Evolutionary conservation across 192 early-diverging fungal species (phyloP).

Genomic region (Phlyctochytrium arcticum): DNA sequence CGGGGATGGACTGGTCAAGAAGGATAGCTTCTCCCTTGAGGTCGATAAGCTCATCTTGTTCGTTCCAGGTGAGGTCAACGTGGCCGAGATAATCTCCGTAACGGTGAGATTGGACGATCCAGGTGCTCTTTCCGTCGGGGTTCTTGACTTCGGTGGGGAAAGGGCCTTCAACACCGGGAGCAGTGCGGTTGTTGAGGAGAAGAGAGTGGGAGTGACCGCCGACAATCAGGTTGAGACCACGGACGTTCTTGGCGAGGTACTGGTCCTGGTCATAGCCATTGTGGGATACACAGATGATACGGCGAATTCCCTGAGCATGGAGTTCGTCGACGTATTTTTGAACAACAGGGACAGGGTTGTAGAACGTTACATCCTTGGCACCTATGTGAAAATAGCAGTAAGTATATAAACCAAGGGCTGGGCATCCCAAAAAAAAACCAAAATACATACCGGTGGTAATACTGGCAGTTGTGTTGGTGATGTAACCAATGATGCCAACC

Average conservation of each 20-base stretch:
- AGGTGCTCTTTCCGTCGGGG: slow-evolving; percentile 60
- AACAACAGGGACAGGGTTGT: slow-evolving; percentile 54
- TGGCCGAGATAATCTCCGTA: slow-evolving; percentile 43
- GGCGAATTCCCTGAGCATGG: slow-evolving; percentile 54
- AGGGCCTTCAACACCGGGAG: slow-evolving; percentile 43
- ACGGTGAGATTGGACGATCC: slow-evolving; percentile 65
- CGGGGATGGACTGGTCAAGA: slow-evolving; percentile 47
- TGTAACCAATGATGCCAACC: slow-evolving; percentile 63
- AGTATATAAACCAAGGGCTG: too few relatives aligned
- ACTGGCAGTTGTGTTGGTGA: slow-evolving; percentile 49
- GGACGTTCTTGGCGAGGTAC: slow-evolving; percentile 50
- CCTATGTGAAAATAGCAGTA: slow-evolving; percentile 27
- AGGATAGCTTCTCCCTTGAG: slow-evolving; percentile 58
- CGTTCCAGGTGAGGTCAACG: slow-evolving; percentile 56
- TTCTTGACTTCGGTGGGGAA: slow-evolving; percentile 69
- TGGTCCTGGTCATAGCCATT: slow-evolving; percentile 72
- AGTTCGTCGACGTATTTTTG: slow-evolving; percentile 63
- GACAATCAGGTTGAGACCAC: slow-evolving; percentile 60
- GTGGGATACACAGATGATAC: slow-evolving; percentile 66
- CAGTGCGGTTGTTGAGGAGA: slow-evolving; percentile 41
- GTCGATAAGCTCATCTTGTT: slow-evolving; percentile 38
- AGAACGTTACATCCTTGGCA: slow-evolving; percentile 46
- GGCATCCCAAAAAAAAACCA: too few relatives aligned
- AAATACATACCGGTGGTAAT: slow-evolving; percentile 41
- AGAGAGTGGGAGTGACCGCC: slow-evolving; percentile 78